phyloP scores from a whole-genome alignment of 768 basidiomycete species.

The Russula lepida region DNA sequence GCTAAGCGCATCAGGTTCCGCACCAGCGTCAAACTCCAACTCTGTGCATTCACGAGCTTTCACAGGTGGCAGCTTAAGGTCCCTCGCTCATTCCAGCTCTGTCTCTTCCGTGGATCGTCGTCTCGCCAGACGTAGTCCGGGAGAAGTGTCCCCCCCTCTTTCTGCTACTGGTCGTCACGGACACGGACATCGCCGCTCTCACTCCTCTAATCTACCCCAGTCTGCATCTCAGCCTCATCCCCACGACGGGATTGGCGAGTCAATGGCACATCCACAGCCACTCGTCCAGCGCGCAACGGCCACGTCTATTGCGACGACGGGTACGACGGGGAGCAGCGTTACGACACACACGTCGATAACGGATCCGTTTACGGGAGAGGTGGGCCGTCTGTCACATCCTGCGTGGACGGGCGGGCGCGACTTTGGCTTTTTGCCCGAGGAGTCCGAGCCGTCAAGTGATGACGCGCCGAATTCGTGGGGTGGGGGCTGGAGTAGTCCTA shows the following conservation, averaged over 20 bases:
- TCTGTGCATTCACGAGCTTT: slow-evolving; percentile 33
- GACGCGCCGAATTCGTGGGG: slow-evolving; percentile 1
- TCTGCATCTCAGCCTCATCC: not conserved
- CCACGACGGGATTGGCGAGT: not conserved
- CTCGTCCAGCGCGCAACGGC: slow-evolving; percentile 20
- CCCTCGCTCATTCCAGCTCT: slow-evolving; percentile 43
- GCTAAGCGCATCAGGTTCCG: slow-evolving; percentile 43
- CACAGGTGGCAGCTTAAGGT: slow-evolving; percentile 31
- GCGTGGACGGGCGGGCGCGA: slow-evolving; percentile 18
- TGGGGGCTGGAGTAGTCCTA: slow-evolving; percentile 17
- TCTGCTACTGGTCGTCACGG: slow-evolving; percentile 24
- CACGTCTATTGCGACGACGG: slow-evolving; percentile 20
- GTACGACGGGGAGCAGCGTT: slow-evolving; percentile 25
- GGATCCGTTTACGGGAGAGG: slow-evolving; percentile 29
- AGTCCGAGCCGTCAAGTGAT: not conserved
- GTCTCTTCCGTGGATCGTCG: slow-evolving; percentile 46
- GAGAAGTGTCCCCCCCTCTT: slow-evolving; percentile 25
- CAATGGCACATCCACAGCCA: not conserved
- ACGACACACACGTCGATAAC: slow-evolving; percentile 28
- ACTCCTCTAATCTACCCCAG: slow-evolving; percentile 6
- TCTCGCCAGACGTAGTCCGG: slow-evolving; percentile 12
- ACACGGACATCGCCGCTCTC: not conserved
- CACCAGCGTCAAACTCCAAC: slow-evolving; percentile 39
- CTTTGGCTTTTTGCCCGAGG: not conserved
- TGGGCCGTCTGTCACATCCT: slow-evolving; percentile 25